Base-by-base conservation (phyloP, 106 monocot species). In the Dioscorea alata region DNA sequence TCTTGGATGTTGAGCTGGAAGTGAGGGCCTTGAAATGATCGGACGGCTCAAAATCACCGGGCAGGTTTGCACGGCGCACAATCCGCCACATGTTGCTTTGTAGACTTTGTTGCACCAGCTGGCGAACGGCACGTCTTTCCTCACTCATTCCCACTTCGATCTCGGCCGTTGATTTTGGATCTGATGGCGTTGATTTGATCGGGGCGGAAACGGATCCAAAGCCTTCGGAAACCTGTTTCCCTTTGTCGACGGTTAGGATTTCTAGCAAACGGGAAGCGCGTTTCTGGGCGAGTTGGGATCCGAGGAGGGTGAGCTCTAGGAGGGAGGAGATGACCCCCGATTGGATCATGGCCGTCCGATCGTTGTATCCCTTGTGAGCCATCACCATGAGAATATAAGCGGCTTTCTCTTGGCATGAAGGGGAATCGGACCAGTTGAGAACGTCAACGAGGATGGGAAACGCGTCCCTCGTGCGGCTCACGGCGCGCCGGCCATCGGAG, bases 321-420 rank as follows among this genome's bases (percentile, higher is more conserved):
- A 92, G 78, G 2, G 87, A 61, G 0, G 87, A 83, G 14, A 78
- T 63, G 12, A 85, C 66, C 24, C 92, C 92, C 2, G 87, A 63
- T 22, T 80, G 87, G 3, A 71, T 18, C 92, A 99, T 99, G n/a
- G 58, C 66, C 10, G 69, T 33, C 33, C 89, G 65, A 19, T 81
- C 80, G 2, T 59, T 42, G 67, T 67, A 60, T n/a, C 33, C 10
- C 17, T 76, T 89, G 74, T 85, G 80, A 1, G 87, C 89, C 75
- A 97, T 86, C 48, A 89, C 70, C 92, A 97, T 87, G 0, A 92
- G 76, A 2, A 97, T 23, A 66, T 89, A 87, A 1, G 75, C 84
- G 15, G 97, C 84, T 69, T 89, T 83, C 67, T 97, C 96, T 70
- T 97, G 96, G 67, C 92, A 97, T 0, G 53, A 68, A 4, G 96